Conservation (phyloP, 495 filamentous ascomycete genomes). For the Penicillium cataractarum region DNA sequence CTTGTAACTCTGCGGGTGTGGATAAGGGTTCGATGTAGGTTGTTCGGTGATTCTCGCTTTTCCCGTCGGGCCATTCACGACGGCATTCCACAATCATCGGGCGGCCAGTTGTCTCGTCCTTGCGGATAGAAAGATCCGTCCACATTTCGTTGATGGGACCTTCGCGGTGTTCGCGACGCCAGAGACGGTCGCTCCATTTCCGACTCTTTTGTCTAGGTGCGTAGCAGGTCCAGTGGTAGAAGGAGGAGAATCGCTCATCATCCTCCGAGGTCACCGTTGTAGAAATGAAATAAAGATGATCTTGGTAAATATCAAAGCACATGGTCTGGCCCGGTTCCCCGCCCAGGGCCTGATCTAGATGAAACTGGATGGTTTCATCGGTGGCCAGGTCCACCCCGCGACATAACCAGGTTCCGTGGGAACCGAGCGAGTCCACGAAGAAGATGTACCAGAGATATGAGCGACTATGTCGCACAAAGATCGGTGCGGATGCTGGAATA, state of each 20-base stretch:
- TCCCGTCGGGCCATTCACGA: constrained; percentile 67
- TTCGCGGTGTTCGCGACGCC: constrained; percentile 70
- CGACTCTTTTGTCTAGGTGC: constrained; percentile 38
- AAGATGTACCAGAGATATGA: constrained; percentile 71
- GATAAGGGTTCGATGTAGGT: constrained; percentile 66
- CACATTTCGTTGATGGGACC: constrained; percentile 80
- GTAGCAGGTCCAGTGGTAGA: constrained; percentile 70
- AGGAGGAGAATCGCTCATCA: constrained; percentile 69
- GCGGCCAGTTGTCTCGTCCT: constrained; percentile 62
- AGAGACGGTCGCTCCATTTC: constrained; percentile 49
- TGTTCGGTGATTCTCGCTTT: constrained; percentile 64
- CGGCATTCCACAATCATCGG: constrained; percentile 70
- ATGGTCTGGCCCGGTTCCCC: constrained; percentile 67
- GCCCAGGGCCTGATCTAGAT: constrained; percentile 18
- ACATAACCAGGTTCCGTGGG: constrained; percentile 57
- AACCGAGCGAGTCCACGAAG: constrained; percentile 17
- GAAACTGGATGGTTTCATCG: constrained; percentile 19
- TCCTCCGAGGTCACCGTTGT: constrained; percentile 66
- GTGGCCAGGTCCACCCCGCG: constrained; percentile 54
- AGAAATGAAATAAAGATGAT: constrained; percentile 73
- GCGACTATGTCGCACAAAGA: constrained; percentile 69
- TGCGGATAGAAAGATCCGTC: constrained; percentile 66
- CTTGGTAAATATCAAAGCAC: constrained; percentile 71
- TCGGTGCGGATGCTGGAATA: constrained; percentile 17
- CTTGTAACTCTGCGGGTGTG: constrained; percentile 43